These are phyloP conservation scores for Rhizopus microsporus DNA, from an alignment of 371 early-diverging fungal species.

Conservation along the genomic window DNA sequence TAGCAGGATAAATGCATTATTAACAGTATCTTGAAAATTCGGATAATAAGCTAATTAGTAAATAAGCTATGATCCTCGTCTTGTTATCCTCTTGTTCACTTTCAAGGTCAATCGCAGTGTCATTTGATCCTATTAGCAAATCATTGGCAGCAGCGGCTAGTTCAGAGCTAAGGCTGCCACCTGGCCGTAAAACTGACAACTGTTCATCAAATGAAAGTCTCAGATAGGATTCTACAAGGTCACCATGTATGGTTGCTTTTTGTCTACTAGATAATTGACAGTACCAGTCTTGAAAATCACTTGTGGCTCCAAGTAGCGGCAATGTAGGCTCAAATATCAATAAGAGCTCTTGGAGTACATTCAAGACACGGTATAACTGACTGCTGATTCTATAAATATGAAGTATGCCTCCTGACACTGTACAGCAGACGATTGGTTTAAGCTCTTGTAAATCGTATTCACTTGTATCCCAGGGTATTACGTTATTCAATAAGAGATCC, in stretches of 20 bases:
- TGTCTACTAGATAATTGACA: slow-evolving; percentile 24
- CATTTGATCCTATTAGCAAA: neutral
- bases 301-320: slow-evolving; percentile 27
- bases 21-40: slow-evolving; percentile 9
- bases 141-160: neutral
- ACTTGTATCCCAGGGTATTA: slow-evolving; percentile 27
- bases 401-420: slow-evolving; percentile 35
- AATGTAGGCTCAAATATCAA: slow-evolving; percentile 20
- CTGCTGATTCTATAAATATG: slow-evolving; percentile 26
- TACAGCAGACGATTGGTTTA: slow-evolving; percentile 35
- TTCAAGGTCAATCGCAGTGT: neutral
- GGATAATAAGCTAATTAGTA: slow-evolving; percentile 7
- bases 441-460: neutral
- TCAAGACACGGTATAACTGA: slow-evolving; percentile 16
- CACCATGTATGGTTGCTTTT: slow-evolving; percentile 32
- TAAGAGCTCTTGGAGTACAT: slow-evolving; percentile 24
- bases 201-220: slow-evolving; percentile 17
- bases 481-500: slow-evolving; percentile 3
- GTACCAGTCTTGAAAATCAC: slow-evolving; percentile 32
- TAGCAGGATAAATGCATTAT: neutral
- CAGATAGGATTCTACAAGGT: slow-evolving; percentile 26
- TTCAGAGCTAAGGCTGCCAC: neutral
- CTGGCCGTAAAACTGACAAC: neutral
- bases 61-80: neutral
- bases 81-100: neutral